Evolutionary conservation across 768 basidiomycete genomes (phyloP).

Genomic region (Mycena galopus): DNA sequence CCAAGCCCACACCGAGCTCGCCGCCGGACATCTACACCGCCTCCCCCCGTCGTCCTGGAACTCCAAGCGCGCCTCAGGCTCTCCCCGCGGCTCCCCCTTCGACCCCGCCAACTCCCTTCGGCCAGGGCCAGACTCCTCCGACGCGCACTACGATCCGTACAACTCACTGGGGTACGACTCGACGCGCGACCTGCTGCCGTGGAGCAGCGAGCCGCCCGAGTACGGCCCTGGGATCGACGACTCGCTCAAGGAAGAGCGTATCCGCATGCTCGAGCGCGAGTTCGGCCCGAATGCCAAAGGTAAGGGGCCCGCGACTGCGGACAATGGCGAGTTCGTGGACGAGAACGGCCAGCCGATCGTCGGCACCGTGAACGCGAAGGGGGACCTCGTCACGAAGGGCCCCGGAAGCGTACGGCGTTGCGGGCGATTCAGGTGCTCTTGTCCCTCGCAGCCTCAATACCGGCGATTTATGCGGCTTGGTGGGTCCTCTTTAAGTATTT

Average conservation of each 20-base stretch:
- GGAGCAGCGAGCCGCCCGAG: slow-evolving; percentile 63
- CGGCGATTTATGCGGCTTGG: slow-evolving; percentile 75
- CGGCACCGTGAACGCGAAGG: slow-evolving; percentile 71
- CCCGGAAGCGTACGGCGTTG: slow-evolving; percentile 66
- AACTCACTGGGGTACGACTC: slow-evolving; percentile 57
- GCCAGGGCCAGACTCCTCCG: slow-evolving; percentile 40
- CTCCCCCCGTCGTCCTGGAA: slow-evolving; percentile 36
- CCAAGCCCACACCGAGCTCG: slow-evolving; percentile 46
- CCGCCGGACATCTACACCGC: slow-evolving; percentile 43
- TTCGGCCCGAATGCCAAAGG: slow-evolving; percentile 62
- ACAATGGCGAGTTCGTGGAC: slow-evolving; percentile 50
- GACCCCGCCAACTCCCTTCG: slow-evolving; percentile 46
- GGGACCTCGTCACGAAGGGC: slow-evolving; percentile 71
- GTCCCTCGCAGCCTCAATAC: slow-evolving; percentile 63
- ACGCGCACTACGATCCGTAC: slow-evolving; percentile 46
- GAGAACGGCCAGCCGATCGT: slow-evolving; percentile 64
- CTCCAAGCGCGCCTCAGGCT: slow-evolving; percentile 29
- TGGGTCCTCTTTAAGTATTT: slow-evolving; percentile 47
- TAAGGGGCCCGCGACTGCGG: slow-evolving; percentile 37
- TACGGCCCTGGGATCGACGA: slow-evolving; percentile 58
- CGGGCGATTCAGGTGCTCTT: slow-evolving; percentile 65
- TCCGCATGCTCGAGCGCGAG: slow-evolving; percentile 79
- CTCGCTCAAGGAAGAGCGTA: slow-evolving; percentile 73
- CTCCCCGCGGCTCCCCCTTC: slow-evolving; percentile 38
- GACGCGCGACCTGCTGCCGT: slow-evolving; percentile 63